Evolutionary conservation across 2,329 filamentous ascomycete species (phyloP).

Genomic region (Aspergillus cejpii): DNA sequence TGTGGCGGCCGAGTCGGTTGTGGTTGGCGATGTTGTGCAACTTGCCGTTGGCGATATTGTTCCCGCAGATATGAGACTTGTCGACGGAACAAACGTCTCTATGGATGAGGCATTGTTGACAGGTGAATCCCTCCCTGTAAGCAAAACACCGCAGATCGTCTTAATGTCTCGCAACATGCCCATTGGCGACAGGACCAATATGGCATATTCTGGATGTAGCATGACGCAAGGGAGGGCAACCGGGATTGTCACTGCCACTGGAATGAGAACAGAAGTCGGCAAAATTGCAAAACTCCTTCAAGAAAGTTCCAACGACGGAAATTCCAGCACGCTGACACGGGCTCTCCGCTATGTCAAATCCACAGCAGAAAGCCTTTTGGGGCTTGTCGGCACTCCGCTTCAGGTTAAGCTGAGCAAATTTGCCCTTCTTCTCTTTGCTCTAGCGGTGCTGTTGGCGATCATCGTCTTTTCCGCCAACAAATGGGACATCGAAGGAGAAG

Average conservation of each 20-base stretch:
- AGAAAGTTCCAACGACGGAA: conserved; percentile 36
- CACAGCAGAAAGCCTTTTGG: conserved; percentile 46
- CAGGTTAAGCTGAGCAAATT: conserved; percentile 82
- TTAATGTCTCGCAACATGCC: conserved; percentile 23
- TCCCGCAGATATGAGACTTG: conserved; percentile 51
- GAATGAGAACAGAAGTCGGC: conserved; percentile 57
- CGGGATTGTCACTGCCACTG: conserved; percentile 54
- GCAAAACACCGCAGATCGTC: conserved; percentile 42
- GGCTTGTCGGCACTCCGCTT: conserved; percentile 64
- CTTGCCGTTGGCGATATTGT: conserved; percentile 53
- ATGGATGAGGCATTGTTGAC: conserved; percentile 62
- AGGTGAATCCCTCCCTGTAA: conserved; percentile 56
- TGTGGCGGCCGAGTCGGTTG: conserved; percentile 51
- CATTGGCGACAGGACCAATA: conserved; percentile 54
- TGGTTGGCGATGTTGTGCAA: conserved; percentile 52
- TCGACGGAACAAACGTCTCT: conserved; percentile 62
- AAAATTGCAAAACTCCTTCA: conserved; percentile 54
- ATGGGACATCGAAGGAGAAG: conserved; percentile 51
- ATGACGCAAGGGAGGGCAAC: conserved; percentile 54
- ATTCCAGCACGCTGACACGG: conserved; percentile 19
- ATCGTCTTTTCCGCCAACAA: conserved; percentile 56
- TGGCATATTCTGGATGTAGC: conserved; percentile 55
- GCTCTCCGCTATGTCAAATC: conserved; percentile 39
- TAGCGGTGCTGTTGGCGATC: conserved; percentile 58
- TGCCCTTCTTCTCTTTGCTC: conserved; percentile 69